Percentiles rank a stretch among this genome's conserved stretches.
phyloP scores from a whole-genome alignment of 805 yeast species.

The Metschnikowia dekortorum region DNA sequence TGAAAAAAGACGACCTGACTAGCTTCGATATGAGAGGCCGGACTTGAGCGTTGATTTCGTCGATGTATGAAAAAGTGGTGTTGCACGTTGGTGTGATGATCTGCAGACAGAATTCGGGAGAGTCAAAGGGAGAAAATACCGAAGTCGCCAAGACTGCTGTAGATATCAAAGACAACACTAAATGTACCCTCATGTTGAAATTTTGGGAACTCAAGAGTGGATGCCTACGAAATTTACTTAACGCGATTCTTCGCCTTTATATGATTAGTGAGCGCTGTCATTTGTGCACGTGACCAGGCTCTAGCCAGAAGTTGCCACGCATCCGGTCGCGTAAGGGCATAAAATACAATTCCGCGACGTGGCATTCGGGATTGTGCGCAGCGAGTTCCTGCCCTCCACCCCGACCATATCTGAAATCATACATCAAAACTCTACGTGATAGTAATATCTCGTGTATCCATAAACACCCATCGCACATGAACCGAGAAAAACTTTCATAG shows the following conservation, averaged over 20 bases:
- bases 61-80: slow-evolving; percentile 43
- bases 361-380: neutral
- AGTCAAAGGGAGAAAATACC: slow-evolving; percentile 32
- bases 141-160: slow-evolving; percentile 7
- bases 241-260: slow-evolving; percentile 2
- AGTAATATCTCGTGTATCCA: too few relatives aligned
- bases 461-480: too few relatives aligned
- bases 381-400: neutral
- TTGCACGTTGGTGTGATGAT: slow-evolving; percentile 42
- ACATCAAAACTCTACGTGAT: neutral
- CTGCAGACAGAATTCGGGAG: slow-evolving; percentile 43
- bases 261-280: neutral
- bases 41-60: slow-evolving; percentile 30
- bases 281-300: slow-evolving; percentile 4
- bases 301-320: neutral
- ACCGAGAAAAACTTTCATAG: neutral
- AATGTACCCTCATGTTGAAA: slow-evolving; percentile 5
- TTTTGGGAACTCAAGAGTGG: neutral
- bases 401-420: too few relatives aligned
- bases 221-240: neutral
- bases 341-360: neutral
- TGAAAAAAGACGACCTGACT: slow-evolving; percentile 75
- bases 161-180: slow-evolving; percentile 5
- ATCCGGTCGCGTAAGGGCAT: neutral
- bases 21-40: slow-evolving; percentile 52